These are phyloP conservation scores for Sugiyamaella paludigena DNA, from an alignment of 1,139 yeast species.

Conservation along the genomic window DNA sequence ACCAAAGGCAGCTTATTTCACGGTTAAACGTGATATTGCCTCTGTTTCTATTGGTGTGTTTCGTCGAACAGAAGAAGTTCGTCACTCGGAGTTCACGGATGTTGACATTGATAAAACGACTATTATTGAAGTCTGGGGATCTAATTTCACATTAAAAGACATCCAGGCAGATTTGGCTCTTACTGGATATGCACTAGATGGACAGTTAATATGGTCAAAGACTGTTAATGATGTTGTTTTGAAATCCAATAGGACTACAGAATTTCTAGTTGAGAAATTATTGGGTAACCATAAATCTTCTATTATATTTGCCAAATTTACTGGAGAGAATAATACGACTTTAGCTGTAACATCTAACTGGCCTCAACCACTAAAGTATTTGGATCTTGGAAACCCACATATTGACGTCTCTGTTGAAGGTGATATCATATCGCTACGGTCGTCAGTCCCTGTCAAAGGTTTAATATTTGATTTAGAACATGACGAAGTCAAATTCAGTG, in stretches of 20 bases:
- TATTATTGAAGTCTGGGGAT: conserved; percentile 19
- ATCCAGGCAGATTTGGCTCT: conserved; percentile 18
- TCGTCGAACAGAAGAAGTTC: conserved; percentile 1
- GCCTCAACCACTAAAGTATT: conserved; percentile 27
- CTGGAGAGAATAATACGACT: background rate
- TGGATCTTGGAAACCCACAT: conserved; percentile 14
- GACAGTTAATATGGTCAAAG: conserved; percentile 36
- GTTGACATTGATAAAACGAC: conserved; percentile 30
- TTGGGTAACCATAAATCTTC: background rate
- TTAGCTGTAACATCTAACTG: conserved; percentile 21
- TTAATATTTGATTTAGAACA: conserved; percentile 18
- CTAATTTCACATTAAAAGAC: conserved; percentile 31
- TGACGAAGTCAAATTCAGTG: conserved; percentile 24
- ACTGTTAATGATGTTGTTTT: conserved; percentile 20
- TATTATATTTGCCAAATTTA: conserved; percentile 4
- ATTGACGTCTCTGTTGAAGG: conserved; percentile 14
- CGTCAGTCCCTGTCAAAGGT: conserved; percentile 23
- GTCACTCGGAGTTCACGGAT: conserved; percentile 3
- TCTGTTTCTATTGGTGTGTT: conserved; percentile 38
- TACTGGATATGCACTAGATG: background rate
- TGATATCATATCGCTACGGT: conserved; percentile 10
- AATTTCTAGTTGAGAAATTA: background rate
- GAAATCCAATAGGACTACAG: conserved; percentile 2
- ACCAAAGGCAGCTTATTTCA: conserved; percentile 46
- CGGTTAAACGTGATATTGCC: conserved; percentile 44